Evolutionary conservation across 2,329 filamentous ascomycete species (phyloP), one percentile per base, ranked within the genome.

Genomic region (Fusarium agapanthi): DNA sequence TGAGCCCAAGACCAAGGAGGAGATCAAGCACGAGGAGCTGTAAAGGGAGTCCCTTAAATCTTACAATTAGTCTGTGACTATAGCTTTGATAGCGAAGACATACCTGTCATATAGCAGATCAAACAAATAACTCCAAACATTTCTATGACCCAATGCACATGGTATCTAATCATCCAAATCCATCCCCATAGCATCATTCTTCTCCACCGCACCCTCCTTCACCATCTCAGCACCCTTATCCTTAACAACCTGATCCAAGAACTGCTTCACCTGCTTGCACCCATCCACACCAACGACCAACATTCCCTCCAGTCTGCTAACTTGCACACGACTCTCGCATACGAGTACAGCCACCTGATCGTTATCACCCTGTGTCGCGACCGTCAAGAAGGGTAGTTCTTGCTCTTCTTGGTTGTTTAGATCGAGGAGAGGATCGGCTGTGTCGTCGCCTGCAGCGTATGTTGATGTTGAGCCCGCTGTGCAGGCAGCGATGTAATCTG

Each of bases 221-320:
- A 94, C 81, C 84, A 94, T 89, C 79, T 86, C 87, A 66, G 83
- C 85, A 7, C 93, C 93, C 81, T 91, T 91, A 48, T 89, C 89
- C 79, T 91, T 90, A 50, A 98, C 91, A 20, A 97, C 91, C 12
- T 87, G 86, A 81, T 98, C 95, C 77, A 99, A 80, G 55, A 97
- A 92, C 74, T 90, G 88, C 72, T 93, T 88, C 43, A 98, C 91
- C 80, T 95, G 92, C 82, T 92, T 94, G 82, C 95, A 98, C 10
- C 95, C 96, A 80, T 98, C 95, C 54, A 98, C 90, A 0, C 93
- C 95, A 3, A 97, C 94, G 0, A 93, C 94, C 76, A 99, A 84
- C 95, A 99, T 97, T 3, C 93, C 93, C 84, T 99, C 95, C 67
- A 98, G 80, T 64, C 95, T 88, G 65, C 88, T 88, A 71, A 93